These are phyloP conservation scores for Phlebiopsis flavidoalba DNA, from an alignment of 768 basidiomycete genomes.

Conservation along the genomic window DNA sequence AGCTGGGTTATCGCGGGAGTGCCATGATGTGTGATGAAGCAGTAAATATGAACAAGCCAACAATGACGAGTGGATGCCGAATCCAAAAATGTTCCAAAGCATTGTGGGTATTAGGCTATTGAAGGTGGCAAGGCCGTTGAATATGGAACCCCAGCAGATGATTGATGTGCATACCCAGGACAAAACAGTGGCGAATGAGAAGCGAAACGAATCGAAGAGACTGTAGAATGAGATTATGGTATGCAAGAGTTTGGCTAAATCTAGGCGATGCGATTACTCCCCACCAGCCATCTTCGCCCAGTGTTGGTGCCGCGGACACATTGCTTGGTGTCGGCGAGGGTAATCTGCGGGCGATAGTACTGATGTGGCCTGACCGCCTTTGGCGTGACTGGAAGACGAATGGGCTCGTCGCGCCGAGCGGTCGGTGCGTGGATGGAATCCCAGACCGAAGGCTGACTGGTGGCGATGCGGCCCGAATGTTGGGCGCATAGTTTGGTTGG, in stretches of 20 bases:
- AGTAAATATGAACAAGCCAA: neutral
- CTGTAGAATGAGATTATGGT: neutral
- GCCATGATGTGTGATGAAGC: neutral
- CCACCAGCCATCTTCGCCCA: slow-evolving; percentile 79
- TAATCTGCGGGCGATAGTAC: slow-evolving; percentile 30
- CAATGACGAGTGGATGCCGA: slow-evolving; percentile 3
- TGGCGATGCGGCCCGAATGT: slow-evolving; percentile 42
- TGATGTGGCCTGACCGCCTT: slow-evolving; percentile 22
- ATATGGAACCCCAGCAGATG: neutral
- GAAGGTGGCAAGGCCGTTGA: neutral
- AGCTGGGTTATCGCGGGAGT: too few species aligned
- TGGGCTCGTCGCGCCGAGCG: slow-evolving; percentile 20
- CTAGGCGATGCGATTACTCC: slow-evolving; percentile 28
- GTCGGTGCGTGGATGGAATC: slow-evolving; percentile 63
- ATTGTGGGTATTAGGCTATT: slow-evolving; percentile 1
- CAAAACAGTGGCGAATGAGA: neutral
- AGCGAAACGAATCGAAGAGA: slow-evolving; percentile 1
- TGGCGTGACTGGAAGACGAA: slow-evolving; percentile 19
- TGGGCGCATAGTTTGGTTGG: slow-evolving; percentile 31
- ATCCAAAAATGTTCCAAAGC: slow-evolving; percentile 10
- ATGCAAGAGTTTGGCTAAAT: neutral
- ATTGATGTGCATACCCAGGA: slow-evolving; percentile 6
- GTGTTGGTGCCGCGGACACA: slow-evolving; percentile 66
- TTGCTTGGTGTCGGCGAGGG: slow-evolving; percentile 76
- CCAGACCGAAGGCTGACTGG: slow-evolving; percentile 57